Evolutionary conservation across 2,329 filamentous ascomycete species (phyloP).

Genomic region (Diaporthe amygdali): DNA sequence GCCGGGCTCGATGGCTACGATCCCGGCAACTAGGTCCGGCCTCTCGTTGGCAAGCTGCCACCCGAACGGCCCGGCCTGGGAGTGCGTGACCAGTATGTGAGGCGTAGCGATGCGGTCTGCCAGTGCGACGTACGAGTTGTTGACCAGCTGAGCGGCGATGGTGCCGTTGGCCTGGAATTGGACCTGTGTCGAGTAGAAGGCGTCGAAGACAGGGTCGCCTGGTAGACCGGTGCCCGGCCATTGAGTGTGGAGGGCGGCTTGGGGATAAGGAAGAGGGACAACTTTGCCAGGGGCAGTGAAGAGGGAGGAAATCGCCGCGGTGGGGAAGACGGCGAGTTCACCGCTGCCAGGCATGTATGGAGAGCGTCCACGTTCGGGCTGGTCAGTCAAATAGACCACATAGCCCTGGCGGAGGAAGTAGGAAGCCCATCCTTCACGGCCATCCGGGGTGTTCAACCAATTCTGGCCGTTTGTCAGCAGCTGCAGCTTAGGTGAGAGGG

Average conservation of each 20-base stretch:
- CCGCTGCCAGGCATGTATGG: slow-evolving; percentile 17
- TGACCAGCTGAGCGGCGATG: slow-evolving; percentile 20
- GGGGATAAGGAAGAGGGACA: slow-evolving; percentile 28
- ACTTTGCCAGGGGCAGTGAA: slow-evolving; percentile 38
- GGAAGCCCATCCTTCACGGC: slow-evolving; percentile 49
- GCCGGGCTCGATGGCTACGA: slow-evolving; percentile 57
- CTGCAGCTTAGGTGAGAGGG: no score
- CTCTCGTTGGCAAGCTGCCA: slow-evolving; percentile 55
- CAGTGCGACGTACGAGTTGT: slow-evolving; percentile 20
- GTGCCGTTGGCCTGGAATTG: slow-evolving; percentile 41
- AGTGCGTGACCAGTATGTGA: slow-evolving; percentile 54
- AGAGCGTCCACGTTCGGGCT: slow-evolving; percentile 45
- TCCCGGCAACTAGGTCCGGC: slow-evolving; percentile 51
- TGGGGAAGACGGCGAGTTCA: not conserved
- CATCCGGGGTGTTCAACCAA: slow-evolving; percentile 53
- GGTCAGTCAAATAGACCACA: slow-evolving; percentile 48
- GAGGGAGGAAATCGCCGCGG: not conserved
- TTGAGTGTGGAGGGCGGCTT: slow-evolving; percentile 38
- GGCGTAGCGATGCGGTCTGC: slow-evolving; percentile 15
- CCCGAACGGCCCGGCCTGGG: slow-evolving; percentile 50
- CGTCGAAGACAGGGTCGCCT: slow-evolving; percentile 54
- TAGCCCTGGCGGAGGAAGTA: slow-evolving; percentile 48
- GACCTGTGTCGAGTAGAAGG: slow-evolving; percentile 50
- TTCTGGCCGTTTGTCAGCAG: slow-evolving; percentile 30
- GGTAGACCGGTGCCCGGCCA: slow-evolving; percentile 46